Evolutionary conservation across 2,329 filamentous ascomycete genomes (phyloP), one percentile per base, ranked within the genome.

Genomic region (Colletotrichum plurivorum): DNA sequence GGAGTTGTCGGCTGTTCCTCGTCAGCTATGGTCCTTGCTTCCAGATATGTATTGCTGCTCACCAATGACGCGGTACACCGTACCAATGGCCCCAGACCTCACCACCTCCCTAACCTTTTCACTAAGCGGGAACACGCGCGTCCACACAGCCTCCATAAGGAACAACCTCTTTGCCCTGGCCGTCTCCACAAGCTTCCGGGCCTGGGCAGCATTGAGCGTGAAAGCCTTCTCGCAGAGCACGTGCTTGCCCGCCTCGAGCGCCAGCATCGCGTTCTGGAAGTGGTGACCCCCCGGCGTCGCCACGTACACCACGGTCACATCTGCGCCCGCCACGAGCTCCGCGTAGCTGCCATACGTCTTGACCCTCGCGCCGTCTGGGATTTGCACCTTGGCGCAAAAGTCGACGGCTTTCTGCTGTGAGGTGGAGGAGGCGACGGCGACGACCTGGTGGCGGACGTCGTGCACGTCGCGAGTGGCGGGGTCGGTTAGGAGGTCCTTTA

Each of bases 211-310:
- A 71, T 92, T 97, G 71, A 95, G 93, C 1, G 94, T 97, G 74
- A 97, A 91, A 0, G 94, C 89, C 85, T 97, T 97, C 81, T 97
- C 94, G 79, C 94, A 97, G 31, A 97, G 88, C 36, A 97, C 93
- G 75, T 95, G 87, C 85, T 97, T 97, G 75, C 93, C 93, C 5
- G 92, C 92, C 73, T 93, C 88, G 36, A 97, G 85, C 48, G 90
- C 92, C 16, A 97, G 87, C 88, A 94, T 93, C 72, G 90, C 88
- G 81, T 97, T 95, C 79, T 97, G 94, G 83, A 94, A 97, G 83
- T 97, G 94, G 79, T 97, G 94, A 74, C 93, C 95, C 83, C 97
- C 94, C 16, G 94, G 94, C 3, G 94, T 97, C 22, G 94, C 94
- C 62, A 97, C 89, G 80, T 97, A 97, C 81, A 97, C 82, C 73